Percentiles rank a stretch among this genome's conserved stretches.
Evolutionary conservation across 2,329 filamentous ascomycete species (phyloP).

Genomic region (Furcasterigmium furcatum): DNA sequence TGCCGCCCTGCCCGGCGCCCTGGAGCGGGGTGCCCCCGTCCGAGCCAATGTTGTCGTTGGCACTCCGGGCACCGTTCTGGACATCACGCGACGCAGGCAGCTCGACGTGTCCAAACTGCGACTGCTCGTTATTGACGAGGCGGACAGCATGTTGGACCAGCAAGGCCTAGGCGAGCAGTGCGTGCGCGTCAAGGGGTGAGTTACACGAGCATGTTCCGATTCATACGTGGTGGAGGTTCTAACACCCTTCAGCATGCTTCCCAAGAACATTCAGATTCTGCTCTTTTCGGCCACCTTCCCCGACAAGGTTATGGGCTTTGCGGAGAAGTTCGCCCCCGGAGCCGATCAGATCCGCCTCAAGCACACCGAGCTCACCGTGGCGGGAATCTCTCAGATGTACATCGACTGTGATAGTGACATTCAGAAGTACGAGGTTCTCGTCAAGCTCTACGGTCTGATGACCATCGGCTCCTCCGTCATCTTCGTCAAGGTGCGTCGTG

Average conservation of each 20-base stretch:
- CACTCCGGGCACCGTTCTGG: slow-evolving; percentile 89
- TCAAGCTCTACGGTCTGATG: slow-evolving; percentile 93
- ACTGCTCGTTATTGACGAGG: slow-evolving; percentile 90
- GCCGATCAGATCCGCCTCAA: slow-evolving; percentile 85
- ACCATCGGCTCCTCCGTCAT: slow-evolving; percentile 97
- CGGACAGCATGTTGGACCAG: slow-evolving; percentile 97
- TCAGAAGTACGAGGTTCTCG: slow-evolving; percentile 83
- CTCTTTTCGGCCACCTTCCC: slow-evolving; percentile 96
- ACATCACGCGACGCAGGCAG: slow-evolving; percentile 74
- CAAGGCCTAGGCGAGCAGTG: slow-evolving; percentile 96
- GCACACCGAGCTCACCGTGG: slow-evolving; percentile 89
- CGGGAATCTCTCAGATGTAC: slow-evolving; percentile 97
- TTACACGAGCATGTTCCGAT: slow-evolving; percentile 8
- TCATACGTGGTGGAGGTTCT: slow-evolving; percentile 2
- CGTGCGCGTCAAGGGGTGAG: slow-evolving; percentile 79
- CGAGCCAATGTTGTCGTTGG: slow-evolving; percentile 82
- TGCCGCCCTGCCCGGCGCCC: slow-evolving; percentile 77
- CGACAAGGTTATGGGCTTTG: slow-evolving; percentile 79
- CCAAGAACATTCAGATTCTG: slow-evolving; percentile 75
- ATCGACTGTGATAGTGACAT: slow-evolving; percentile 83
- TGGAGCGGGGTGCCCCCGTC: slow-evolving; percentile 66
- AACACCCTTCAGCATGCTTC: slow-evolving; percentile 58
- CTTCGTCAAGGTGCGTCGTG: slow-evolving; percentile 74
- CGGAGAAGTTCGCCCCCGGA: slow-evolving; percentile 77
- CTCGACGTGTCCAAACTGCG: slow-evolving; percentile 71